Base-by-base conservation (phyloP, 768 basidiomycete genomes). In the Rhodocollybia butyracea region DNA sequence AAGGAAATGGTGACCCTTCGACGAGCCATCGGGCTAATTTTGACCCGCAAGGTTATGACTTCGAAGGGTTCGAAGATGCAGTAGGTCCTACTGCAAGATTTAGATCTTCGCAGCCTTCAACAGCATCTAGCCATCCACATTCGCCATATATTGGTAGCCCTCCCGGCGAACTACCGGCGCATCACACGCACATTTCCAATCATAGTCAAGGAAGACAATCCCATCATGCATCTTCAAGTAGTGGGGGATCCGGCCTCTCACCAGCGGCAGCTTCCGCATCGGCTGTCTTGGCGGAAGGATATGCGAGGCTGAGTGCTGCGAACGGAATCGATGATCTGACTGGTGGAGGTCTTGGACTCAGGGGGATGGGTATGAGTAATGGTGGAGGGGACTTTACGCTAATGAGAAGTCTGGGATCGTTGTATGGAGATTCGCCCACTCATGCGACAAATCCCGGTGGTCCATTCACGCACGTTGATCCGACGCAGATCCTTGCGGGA, bases 381-480 rank as follows among this genome's bases (percentile, higher is more conserved):
- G 10, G 32, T 4, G 32, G 32, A 38, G 24, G 31, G 41, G 83
- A 87, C 60, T 90, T 85, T 61, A 75, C 78, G 58, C 69, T 91
- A 51, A 81, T 91, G 70, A 79, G 82, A 41, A 50, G 34, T 34
- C 48, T 50, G 13, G 73, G 89, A 61, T 80, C 83, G 59, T n/a
- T 45, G 15, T 89, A 85, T 66, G 82, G 85, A 58, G 66, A 57
- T 21, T 24, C 56, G 12, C 62, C 63, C 1, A 29, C 10, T 27
- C 39, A 40, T 22, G 26, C 39, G 30, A 19, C 26, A 31, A 64
- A 64, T 50, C 50, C 30, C n/a, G 77, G 79, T 59, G 70, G 72
- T 43, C 80, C 82, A 6, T 89, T 81, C 70, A 90, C 89, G 32
- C 87, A 89, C 69, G 89, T 98, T 57, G 92, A 98, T 73, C 95